Percentiles rank a stretch among this genome's conserved stretches.
Conservation (phyloP, 495 filamentous ascomycete species). For the Penicillium dipodomyicola region DNA sequence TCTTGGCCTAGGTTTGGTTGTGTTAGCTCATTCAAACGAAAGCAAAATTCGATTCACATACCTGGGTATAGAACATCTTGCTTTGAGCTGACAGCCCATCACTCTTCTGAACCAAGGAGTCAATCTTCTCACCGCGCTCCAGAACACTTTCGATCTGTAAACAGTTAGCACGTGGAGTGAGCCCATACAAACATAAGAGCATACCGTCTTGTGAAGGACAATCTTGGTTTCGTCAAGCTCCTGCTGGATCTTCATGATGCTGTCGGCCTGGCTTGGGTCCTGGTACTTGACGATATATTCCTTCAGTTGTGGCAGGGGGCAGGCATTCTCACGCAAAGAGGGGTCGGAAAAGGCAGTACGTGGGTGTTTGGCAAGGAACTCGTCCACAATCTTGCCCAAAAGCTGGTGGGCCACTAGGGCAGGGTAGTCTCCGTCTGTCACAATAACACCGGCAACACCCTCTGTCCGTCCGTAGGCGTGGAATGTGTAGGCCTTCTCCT, state of each 20-base stretch:
- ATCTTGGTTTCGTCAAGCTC: conserved; percentile 99
- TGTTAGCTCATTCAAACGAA: background rate
- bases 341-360: conserved; percentile 60
- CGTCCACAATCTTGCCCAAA: conserved; percentile 86
- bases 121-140: conserved; percentile 84
- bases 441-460: conserved; percentile 84
- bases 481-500: conserved; percentile 75
- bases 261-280: conserved; percentile 83
- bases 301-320: conserved; percentile 67
- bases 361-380: conserved; percentile 82
- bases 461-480: conserved; percentile 88
- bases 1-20: conserved; percentile 66
- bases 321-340: conserved; percentile 34
- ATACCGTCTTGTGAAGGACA: conserved; percentile 84
- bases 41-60: conserved; percentile 26
- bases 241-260: conserved; percentile 91
- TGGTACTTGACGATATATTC: conserved; percentile 86
- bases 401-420: conserved; percentile 89
- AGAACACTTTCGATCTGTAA: conserved; percentile 72
- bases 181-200: conserved; percentile 2
- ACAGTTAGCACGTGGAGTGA: conserved; percentile 2
- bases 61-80: conserved; percentile 93
- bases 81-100: conserved; percentile 82
- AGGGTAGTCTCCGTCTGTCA: conserved; percentile 88
- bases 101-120: conserved; percentile 83